Evolutionary conservation across 1,284 basidiomycete genomes (phyloP), one percentile per base, ranked within the genome.

Genomic region (Fistulinella cinereoalba): DNA sequence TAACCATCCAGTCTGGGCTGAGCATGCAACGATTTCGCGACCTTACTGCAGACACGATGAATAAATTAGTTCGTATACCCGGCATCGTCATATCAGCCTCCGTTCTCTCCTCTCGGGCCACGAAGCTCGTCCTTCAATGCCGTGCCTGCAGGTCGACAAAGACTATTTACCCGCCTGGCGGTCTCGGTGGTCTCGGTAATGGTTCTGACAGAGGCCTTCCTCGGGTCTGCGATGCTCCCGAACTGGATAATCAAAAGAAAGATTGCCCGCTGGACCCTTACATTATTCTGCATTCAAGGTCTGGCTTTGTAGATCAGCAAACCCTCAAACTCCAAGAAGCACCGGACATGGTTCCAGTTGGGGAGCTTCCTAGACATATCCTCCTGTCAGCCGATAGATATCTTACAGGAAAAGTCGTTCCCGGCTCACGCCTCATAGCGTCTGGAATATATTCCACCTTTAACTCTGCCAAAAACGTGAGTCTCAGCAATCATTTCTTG

Each of bases 311-410:
- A 23, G 97, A 99, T 66, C 92, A 95, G 59, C 97, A 99, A 70
- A 91, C 85, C 7, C 79, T 99, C 59, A 99, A 99, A 68, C 79
- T 99, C 13, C 97, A 99, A 68, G 97, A 99, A 71, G 95, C 96
- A 7, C 97, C 97, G 0, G 97, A 99, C 67, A 97, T 98, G 93
- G 97, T 99, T 0, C 97, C 97, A 3, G 94, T 99, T 19, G 97
- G 97, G 75, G 97, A 99, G 64, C 75, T 99, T 38, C 97, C 97
- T 5, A 75, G 95, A 34, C 97, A 99, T 68, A 94, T 99, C 78
- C 80, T 97, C 45, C 76, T 99, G 22, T 95, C 91, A 29, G 85
- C 85, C 11, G 97, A 99, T 67, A 75, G 93, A 64, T 87, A 92
- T 62, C 73, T 97, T 41, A 92, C 93, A 1, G 92, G 89, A 2